Evolutionary conservation across 2,329 filamentous ascomycete genomes (phyloP), one percentile per base, ranked within the genome.

Genomic region (Xylaria sp.): DNA sequence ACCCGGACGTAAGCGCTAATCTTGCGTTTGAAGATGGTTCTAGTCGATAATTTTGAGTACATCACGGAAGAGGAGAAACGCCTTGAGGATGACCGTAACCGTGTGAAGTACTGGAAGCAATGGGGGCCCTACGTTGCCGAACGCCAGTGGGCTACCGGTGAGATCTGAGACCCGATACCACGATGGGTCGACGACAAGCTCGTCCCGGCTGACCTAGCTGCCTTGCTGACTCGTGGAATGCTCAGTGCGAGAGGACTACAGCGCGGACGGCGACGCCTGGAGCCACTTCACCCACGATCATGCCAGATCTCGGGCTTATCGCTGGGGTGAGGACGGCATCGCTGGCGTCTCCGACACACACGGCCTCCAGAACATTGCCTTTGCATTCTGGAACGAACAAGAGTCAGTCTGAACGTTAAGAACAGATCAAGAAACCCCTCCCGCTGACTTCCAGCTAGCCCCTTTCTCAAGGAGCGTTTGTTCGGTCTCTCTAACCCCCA

Each of bases 261-360:
- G 79, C 71, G 88, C 87, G 58, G 88, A 92, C 74, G 93, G 93
- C 70, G 91, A 97, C 79, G 93, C 93, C 54, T 97, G 93, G 93
- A 95, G 90, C 73, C 90, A 97, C 78, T 97, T 97, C 74, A 89
- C 91, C 34, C 92, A 97, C 76, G 92, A 97, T 63, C 88, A 96
- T 76, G 90, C 94, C 57, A 85, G 92, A 68, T 92, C 90, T 61
- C 86, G 93, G 75, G 85, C 91, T 63, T 97, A 92, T 74, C 85
- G 93, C 70, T 97, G 93, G 93, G 93, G 93, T 63, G 93, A 97
- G 73, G 93, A 97, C 73, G 93, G 93, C 64, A 97, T 97, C 76
- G 92, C 93, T 59, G 93, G 93, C 72, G 92, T 97, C 34, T 96
- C 77, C 64, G 92, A 97, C 73, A 91, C 90, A 13, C 93, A 97